Base-by-base conservation (phyloP, 768 basidiomycete species). In the Mycena amicta region DNA sequence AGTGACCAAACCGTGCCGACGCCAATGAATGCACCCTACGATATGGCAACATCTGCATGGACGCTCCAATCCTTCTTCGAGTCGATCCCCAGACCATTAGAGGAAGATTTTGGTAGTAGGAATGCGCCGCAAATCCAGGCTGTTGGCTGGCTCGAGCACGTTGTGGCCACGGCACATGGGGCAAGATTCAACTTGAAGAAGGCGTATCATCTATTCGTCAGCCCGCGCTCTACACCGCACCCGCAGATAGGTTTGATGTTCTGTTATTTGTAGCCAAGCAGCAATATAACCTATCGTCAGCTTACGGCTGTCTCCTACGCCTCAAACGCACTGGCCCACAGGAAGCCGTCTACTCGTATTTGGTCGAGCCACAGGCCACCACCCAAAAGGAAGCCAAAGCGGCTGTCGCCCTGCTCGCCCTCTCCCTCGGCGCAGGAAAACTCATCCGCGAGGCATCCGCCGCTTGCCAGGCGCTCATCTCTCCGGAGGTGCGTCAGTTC, bases 301-400 rank as follows among this genome's bases (percentile, higher is more conserved):
- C 84, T 15, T 82, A 87, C 37, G 88, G 88, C 3, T 86, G 83
- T 66, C 69, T 90, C 12, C 75, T 90, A 40, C 83, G 85, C 26
- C 62, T 91, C 4, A 77, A 80, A 40, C 79, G 82, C 26, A 27
- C 22, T 29, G 12, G 43, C 22, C 26, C 47, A 8, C 6, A 26
- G 15, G 13, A 5, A 26, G 26, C 6, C 27, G 25, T 13, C 81
- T 49, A 73, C 41, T 83, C 86, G 0, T 91, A 78, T 62, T 68
- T 91, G 4, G 85, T 87, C 27, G 88, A 89, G n/a, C 74, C 84
- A 0, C 74, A 76, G 16, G 90, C 90, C 61, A 63, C 75, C 2
- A 87, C 83, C 64, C 83, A 83, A 3, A 71, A 73, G 0, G 88
- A 90, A 52, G 89, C 88, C n/a, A 89, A 87, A 68, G 77, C 80